phyloP scores from a whole-genome alignment of 495 filamentous ascomycete species.

The Haplographium delicatum region DNA sequence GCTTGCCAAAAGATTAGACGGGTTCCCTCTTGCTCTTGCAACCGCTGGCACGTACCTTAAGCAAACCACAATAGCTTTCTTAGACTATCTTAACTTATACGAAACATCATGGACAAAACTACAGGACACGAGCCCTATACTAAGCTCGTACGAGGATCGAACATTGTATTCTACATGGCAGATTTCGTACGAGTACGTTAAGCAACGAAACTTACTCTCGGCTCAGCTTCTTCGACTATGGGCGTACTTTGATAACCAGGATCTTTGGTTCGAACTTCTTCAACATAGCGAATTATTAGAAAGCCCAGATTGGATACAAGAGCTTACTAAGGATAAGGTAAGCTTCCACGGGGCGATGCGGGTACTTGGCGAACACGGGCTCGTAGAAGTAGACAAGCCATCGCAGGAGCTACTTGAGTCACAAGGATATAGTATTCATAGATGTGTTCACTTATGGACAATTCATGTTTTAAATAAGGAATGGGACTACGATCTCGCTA shows the following conservation, averaged over 20 bases:
- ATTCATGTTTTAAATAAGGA: conserved; percentile 29
- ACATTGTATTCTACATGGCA: conserved; percentile 38
- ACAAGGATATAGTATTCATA: conserved; percentile 31
- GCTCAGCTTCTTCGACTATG: conserved; percentile 38
- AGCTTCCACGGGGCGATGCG: conserved; percentile 18
- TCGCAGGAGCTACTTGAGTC: conserved; percentile 20
- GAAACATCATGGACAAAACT: conserved; percentile 25
- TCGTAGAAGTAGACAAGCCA: conserved; percentile 23
- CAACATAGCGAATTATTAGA: conserved; percentile 1
- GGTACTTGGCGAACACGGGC: conserved; percentile 24
- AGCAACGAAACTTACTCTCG: conserved; percentile 29
- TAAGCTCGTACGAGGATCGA: conserved; percentile 28
- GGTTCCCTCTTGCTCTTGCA: conserved; percentile 29
- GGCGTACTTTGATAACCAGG: conserved; percentile 43
- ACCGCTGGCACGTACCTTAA: conserved; percentile 30
- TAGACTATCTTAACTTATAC: conserved; percentile 21
- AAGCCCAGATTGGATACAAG: conserved; percentile 13
- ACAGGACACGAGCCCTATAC: conserved; percentile 22
- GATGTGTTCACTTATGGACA: conserved; percentile 33
- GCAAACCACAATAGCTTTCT: conserved; percentile 18
- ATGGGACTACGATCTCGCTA: conserved; percentile 21
- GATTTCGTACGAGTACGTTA: conserved; percentile 37
- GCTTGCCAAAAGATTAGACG: conserved; percentile 25
- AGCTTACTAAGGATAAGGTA: conserved; percentile 16
- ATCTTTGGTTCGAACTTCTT: conserved; percentile 42